Evolutionary conservation across 148 eudicot genomes (phyloP), one percentile per base, ranked within the genome.

Genomic region (Arctostaphylos glauca): DNA sequence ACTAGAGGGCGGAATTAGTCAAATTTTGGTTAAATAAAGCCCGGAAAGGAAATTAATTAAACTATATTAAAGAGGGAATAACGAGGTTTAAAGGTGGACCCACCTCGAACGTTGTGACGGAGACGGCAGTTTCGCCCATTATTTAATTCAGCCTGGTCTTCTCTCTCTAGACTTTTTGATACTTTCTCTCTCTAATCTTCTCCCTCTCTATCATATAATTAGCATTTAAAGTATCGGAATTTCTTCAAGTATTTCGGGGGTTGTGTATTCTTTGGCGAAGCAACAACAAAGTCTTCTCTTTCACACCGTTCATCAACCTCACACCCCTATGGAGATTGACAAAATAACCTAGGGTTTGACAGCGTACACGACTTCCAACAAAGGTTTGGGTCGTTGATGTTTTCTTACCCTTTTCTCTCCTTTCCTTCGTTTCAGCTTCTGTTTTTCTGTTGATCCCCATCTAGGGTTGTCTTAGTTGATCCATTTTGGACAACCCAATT

Each of bases 71-170:
- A 31, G 38, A 31, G 55, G 41, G 55, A 47, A 81, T 68, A 67
- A 54, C 78, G n/a, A 84, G 83, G 86, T 88, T 86, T 83, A 83
- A 73, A 15, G 0, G 48, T 78, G 84, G 89, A 52, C 89, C 94
- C 91, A 87, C 85, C 81, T 88, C 84, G 86, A 89, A 90, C 87
- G 82, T 89, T 87, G 90, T 67, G 88, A 84, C 91, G 86, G 78
- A 85, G 88, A 90, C 84, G 86, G 80, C 92, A 87, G 92, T 90
- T 90, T 87, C 85, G 76, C 84, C 82, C 75, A 25, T 13, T 13
- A 6, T 48, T 21, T 16, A 85, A 84, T 54, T 67, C 44, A 62
- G 48, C 76, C 38, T 31, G 19, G 44, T 70, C 66, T 18, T 84
- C 74, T 81, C 76, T 77, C 81, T 47, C 52, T 23, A 47, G 43